Conservation (phyloP, 305 asterid species). For the Fraxinus floribunda region DNA sequence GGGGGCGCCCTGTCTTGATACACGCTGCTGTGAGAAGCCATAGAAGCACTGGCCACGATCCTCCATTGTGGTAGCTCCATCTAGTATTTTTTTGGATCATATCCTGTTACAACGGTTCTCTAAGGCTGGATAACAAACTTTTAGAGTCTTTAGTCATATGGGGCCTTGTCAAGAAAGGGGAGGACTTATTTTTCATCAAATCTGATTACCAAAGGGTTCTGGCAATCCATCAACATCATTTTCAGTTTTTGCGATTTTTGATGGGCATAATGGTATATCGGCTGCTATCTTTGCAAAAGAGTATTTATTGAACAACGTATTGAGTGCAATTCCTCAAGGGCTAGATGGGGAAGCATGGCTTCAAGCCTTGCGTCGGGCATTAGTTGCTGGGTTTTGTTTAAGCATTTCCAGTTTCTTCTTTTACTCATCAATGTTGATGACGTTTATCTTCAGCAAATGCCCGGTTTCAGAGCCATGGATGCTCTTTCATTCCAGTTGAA, state of each 20-base stretch:
- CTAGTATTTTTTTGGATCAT: slow-evolving; percentile 62
- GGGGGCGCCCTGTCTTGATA: slow-evolving; percentile 75
- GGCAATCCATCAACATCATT: slow-evolving; percentile 64
- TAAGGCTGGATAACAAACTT: slow-evolving; percentile 62
- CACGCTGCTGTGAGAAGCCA: slow-evolving; percentile 88
- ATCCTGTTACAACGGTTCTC: slow-evolving; percentile 59
- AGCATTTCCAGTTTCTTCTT: too few species aligned
- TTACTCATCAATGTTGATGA: too few species aligned
- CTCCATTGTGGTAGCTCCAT: slow-evolving; percentile 69
- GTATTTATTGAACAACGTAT: slow-evolving; percentile 69
- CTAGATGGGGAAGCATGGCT: slow-evolving; percentile 86
- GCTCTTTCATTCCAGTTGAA: too few species aligned
- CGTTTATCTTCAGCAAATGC: too few species aligned
- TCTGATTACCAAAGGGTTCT: slow-evolving; percentile 65
- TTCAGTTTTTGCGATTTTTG: slow-evolving; percentile 87
- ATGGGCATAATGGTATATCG: slow-evolving; percentile 97
- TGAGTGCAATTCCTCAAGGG: slow-evolving; percentile 77
- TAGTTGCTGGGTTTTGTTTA: slow-evolving; percentile 70
- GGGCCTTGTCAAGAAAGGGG: slow-evolving; percentile 62
- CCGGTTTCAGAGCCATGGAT: too few species aligned
- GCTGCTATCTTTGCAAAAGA: slow-evolving; percentile 96
- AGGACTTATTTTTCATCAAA: slow-evolving; percentile 72
- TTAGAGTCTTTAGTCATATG: slow-evolving; percentile 35
- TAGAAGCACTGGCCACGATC: slow-evolving; percentile 78
- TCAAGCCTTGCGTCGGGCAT: slow-evolving; percentile 82